Evolutionary conservation across 2,329 filamentous ascomycete species (phyloP).

Genomic region (Fusarium siculi): DNA sequence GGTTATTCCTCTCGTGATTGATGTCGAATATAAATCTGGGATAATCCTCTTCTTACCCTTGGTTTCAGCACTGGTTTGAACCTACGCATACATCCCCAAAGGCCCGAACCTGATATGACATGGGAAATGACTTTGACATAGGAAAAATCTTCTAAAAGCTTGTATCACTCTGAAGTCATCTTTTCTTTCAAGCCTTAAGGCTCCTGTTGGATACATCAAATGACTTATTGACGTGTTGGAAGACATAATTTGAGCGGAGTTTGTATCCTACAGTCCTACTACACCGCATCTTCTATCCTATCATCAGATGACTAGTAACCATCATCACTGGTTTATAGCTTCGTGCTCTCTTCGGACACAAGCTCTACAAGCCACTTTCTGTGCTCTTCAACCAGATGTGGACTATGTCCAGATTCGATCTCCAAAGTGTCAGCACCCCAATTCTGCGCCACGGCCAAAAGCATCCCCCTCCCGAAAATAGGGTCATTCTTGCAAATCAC

Average conservation of each 20-base stretch:
- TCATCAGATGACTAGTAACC: accelerated
- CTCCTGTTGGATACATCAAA: neutral
- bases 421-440: slow-evolving; percentile 19
- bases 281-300: neutral
- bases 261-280: neutral
- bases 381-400: slow-evolving; percentile 18
- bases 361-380: slow-evolving; percentile 11
- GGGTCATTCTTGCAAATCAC: slow-evolving; percentile 16
- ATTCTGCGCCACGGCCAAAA: slow-evolving; percentile 1
- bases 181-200: accelerated
- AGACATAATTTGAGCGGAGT: neutral
- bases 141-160: neutral
- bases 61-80: neutral
- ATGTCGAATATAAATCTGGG: no score
- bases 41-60: neutral
- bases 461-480: slow-evolving; percentile 3
- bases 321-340: neutral
- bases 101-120: accelerated
- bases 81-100: neutral
- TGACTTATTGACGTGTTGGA: neutral
- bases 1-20: accelerated
- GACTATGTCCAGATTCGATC: slow-evolving; percentile 31
- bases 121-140: accelerated
- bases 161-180: accelerated
- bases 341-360: neutral